phyloP scores from a whole-genome alignment of 768 basidiomycete species.

The Leccinum rimulosum region DNA sequence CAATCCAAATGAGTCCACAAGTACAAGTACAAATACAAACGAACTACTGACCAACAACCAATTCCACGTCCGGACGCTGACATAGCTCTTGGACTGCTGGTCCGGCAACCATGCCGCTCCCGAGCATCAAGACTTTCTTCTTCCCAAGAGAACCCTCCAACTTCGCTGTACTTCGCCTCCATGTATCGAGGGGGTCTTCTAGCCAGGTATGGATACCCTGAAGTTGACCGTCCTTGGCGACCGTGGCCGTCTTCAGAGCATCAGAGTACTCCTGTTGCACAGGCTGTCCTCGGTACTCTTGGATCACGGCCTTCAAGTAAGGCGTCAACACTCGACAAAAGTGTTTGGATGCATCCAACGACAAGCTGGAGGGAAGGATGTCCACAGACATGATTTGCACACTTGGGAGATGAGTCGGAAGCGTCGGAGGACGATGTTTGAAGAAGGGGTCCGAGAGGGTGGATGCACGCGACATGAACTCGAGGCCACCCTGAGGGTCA shows the following conservation, averaged over 20 bases:
- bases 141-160: conserved; percentile 30
- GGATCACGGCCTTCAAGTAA: conserved; percentile 61
- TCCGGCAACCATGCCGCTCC: conserved; percentile 94
- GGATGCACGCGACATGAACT: conserved; percentile 75
- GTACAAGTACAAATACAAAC: conserved; percentile 7
- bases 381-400: conserved; percentile 87
- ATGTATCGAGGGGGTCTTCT: conserved; percentile 45
- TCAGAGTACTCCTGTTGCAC: conserved; percentile 30
- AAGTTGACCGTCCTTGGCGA: conserved; percentile 60
- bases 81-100: conserved; percentile 80
- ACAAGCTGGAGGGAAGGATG: conserved; percentile 83
- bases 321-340: conserved; percentile 68
- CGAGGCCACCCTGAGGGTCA: conserved; percentile 65
- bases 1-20: conserved; percentile 16
- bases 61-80: conserved; percentile 55
- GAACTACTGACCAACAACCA: conserved; percentile 69
- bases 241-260: conserved; percentile 68
- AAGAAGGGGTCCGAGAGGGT: conserved; percentile 79
- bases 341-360: conserved; percentile 74
- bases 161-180: conserved; percentile 25
- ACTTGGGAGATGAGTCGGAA: conserved; percentile 47
- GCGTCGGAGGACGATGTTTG: conserved; percentile 41
- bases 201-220: conserved; percentile 58
- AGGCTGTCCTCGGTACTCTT: conserved; percentile 34
- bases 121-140: conserved; percentile 76